Conservation (phyloP, 257 asterid species). For the Verbascum thapsus region DNA sequence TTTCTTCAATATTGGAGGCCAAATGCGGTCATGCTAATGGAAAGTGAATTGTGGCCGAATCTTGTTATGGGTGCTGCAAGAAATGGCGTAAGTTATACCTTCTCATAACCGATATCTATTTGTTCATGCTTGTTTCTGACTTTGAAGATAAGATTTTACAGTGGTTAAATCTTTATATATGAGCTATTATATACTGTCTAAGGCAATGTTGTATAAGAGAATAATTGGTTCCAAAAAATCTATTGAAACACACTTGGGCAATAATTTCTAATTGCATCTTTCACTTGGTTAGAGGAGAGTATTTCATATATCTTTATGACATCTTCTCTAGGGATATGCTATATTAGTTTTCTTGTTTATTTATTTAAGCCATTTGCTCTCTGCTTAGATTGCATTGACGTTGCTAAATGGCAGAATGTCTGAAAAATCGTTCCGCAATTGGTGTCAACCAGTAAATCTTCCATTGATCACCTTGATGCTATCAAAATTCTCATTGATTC, state of each 20-base stretch:
- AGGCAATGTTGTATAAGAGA: constrained; percentile 10
- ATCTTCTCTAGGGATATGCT: constrained; percentile 2
- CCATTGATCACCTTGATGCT: constrained; percentile 72
- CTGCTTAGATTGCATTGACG: constrained; percentile 62
- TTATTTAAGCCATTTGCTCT: constrained; percentile 18
- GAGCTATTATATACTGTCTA: background rate
- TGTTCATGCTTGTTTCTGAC: constrained; percentile 11
- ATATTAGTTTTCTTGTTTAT: background rate
- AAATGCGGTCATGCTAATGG: constrained; percentile 70
- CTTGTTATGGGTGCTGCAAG: constrained; percentile 78
- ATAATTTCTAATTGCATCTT: background rate
- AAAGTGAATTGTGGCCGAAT: constrained; percentile 95
- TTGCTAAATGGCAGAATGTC: constrained; percentile 91
- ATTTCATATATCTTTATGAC: constrained; percentile 7
- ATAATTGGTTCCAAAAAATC: constrained; percentile 17
- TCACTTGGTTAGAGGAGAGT: background rate
- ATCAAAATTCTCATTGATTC: constrained; percentile 79
- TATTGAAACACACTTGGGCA: constrained; percentile 3
- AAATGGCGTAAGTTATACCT: constrained; percentile 54
- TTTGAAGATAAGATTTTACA: background rate
- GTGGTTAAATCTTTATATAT: constrained; percentile 11
- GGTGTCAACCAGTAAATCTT: constrained; percentile 66
- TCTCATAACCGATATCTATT: constrained; percentile 11
- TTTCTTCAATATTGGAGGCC: constrained; percentile 91
- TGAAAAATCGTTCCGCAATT: constrained; percentile 55